Conservation (phyloP, 139 green algal genomes). For the Tetradesmus lagerheimii region DNA sequence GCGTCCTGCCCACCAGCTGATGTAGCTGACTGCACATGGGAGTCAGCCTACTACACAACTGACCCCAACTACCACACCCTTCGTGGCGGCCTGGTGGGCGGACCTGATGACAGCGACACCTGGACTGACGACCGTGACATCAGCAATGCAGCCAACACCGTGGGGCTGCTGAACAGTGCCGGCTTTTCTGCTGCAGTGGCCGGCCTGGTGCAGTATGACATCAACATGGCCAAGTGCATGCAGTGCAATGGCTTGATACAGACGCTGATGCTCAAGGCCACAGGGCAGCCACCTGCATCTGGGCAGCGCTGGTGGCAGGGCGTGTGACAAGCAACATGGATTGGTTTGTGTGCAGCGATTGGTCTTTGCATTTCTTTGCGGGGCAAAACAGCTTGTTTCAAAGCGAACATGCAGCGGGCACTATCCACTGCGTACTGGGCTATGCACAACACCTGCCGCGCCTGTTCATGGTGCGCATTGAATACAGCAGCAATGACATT, state of each 20-base stretch:
- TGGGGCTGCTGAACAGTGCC: constrained; percentile 41
- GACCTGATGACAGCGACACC: constrained; percentile 31
- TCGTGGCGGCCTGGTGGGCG: constrained; percentile 45
- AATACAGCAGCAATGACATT: no score
- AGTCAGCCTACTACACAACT: constrained; percentile 53
- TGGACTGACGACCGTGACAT: constrained; percentile 44
- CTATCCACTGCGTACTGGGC: no score
- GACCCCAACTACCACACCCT: constrained; percentile 50
- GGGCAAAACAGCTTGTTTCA: no score
- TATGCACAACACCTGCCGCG: no score
- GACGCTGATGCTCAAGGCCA: constrained; percentile 12
- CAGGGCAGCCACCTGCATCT: background rate
- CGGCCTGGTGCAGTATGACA: constrained; percentile 32
- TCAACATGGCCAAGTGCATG: constrained; percentile 54
- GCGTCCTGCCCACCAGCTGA: constrained; percentile 46
- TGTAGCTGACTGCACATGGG: constrained; percentile 45
- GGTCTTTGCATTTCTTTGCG: no score
- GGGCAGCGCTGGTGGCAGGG: constrained; percentile 40
- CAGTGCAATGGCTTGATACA: constrained; percentile 47
- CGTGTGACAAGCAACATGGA: background rate
- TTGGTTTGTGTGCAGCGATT: no score
- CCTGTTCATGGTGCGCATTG: no score
- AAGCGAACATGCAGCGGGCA: no score
- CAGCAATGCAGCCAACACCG: constrained; percentile 28
- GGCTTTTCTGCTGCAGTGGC: constrained; percentile 46